phyloP scores from a whole-genome alignment of 2,329 filamentous ascomycete genomes.

The Colletotrichum sp. region DNA sequence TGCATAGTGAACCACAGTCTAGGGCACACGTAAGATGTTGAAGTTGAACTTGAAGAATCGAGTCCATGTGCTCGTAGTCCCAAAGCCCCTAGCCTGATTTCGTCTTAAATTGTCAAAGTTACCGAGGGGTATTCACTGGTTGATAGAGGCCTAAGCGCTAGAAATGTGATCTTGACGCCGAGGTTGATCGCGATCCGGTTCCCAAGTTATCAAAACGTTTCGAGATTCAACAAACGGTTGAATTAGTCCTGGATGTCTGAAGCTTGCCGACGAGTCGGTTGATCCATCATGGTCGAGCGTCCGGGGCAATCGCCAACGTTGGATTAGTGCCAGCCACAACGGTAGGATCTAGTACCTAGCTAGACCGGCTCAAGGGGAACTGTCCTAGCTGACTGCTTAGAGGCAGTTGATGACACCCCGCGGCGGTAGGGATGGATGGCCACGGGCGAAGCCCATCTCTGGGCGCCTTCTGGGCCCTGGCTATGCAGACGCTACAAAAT shows the following conservation, averaged over 20 bases:
- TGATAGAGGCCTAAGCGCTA: neutral
- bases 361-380: neutral
- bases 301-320: neutral
- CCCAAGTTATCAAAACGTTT: neutral
- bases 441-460: neutral
- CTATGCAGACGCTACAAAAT: neutral
- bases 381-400: neutral
- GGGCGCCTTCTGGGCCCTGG: neutral
- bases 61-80: neutral
- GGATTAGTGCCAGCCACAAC: neutral
- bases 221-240: neutral
- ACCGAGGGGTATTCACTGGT: neutral
- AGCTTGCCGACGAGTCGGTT: neutral
- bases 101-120: neutral
- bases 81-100: neutral
- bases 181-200: neutral
- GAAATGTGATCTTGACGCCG: neutral
- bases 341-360: neutral
- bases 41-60: neutral
- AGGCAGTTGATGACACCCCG: neutral
- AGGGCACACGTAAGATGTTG: neutral
- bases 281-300: neutral
- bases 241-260: neutral
- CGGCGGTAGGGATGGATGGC: neutral
- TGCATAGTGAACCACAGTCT: neutral